These are phyloP conservation scores for Abrus precatorius DNA, from an alignment of 306 rosid species.

Conservation along the genomic window DNA sequence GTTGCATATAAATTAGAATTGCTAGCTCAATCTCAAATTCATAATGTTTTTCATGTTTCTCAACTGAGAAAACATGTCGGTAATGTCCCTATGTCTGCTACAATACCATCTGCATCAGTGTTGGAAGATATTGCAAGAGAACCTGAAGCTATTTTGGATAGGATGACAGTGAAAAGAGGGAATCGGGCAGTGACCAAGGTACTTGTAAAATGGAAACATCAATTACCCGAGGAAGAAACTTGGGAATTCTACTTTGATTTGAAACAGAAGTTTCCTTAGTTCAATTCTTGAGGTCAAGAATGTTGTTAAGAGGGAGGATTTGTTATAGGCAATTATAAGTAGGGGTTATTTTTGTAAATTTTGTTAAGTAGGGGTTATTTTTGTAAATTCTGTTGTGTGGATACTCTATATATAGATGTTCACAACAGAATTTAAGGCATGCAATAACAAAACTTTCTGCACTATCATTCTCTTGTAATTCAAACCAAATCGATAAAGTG, in stretches of 20 bases:
- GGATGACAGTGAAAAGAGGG: neutral
- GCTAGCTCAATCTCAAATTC: neutral
- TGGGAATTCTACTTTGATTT: neutral
- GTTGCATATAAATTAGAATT: neutral
- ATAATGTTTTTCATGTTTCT: neutral
- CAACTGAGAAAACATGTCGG: neutral
- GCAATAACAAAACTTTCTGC: no score
- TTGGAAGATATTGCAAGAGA: neutral
- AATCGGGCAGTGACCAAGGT: neutral
- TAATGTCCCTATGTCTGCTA: neutral
- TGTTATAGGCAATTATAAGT: no score
- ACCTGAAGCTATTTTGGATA: neutral
- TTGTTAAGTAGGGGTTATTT: no score
- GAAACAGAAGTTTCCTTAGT: neutral
- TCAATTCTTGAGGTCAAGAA: neutral
- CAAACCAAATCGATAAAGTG: no score
- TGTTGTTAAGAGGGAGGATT: neutral
- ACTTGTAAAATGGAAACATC: neutral
- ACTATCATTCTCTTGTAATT: no score
- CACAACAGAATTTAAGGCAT: no score
- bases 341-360: no score
- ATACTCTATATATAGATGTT: no score
- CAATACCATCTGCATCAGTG: neutral
- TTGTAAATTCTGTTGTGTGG: no score
- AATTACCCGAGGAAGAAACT: neutral